These are phyloP conservation scores for Candida dajiaensis DNA, from an alignment of 805 yeast genomes.

Conservation along the genomic window DNA sequence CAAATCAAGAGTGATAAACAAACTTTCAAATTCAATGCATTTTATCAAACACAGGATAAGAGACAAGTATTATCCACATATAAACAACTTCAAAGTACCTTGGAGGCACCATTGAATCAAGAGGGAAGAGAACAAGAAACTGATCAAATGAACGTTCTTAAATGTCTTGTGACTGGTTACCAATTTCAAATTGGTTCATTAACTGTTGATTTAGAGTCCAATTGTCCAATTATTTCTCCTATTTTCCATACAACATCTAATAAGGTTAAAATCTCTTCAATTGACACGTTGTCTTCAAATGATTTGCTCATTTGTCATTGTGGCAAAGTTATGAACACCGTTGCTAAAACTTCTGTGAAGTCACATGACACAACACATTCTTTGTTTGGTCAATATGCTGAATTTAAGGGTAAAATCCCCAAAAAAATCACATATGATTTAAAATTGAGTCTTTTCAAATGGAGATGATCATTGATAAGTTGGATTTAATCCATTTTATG, in stretches of 20 bases:
- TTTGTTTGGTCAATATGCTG: neutral
- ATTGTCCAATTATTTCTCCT: neutral
- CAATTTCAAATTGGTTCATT: neutral
- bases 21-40: neutral
- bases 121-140: neutral
- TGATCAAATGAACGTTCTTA: neutral
- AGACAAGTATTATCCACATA: neutral
- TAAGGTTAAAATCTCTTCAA: neutral
- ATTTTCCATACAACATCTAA: neutral
- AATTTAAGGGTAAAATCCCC: neutral
- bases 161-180: neutral
- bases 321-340: neutral
- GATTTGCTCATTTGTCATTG: neutral
- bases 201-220: neutral
- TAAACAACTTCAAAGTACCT: neutral
- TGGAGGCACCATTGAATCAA: neutral
- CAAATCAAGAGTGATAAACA: neutral
- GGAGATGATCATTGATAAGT: neutral
- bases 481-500: too few species aligned
- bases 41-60: neutral
- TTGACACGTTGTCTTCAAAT: neutral
- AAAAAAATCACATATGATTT: neutral
- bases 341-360: neutral
- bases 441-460: neutral
- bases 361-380: neutral